Evolutionary conservation across 805 yeast genomes (phyloP), one percentile per base, ranked within the genome.

Genomic region (Sungouiella blattae): DNA sequence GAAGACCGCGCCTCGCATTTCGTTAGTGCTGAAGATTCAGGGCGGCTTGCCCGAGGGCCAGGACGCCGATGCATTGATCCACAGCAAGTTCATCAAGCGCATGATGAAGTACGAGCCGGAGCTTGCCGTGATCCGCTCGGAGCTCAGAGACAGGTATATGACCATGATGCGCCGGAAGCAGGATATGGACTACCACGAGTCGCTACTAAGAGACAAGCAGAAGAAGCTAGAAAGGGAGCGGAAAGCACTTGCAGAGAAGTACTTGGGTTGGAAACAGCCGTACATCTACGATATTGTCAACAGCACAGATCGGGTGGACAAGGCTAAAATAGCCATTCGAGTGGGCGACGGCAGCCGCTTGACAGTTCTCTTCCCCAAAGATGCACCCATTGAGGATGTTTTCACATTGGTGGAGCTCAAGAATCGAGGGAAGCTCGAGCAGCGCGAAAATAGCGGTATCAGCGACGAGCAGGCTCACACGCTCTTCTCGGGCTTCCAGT

Each of bases 101-200:
- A 66, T 77, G 37, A 73, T 71, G 25, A 73, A 77, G 43, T 79
- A 81, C 53, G 79, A 73, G 46, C 84, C 83, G 6, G 74, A 73
- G 23, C 64, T 93, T 37, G 58, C 73, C 13, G 57, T 76, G 3
- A 67, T 89, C 13, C 70, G 89, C 29, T 63, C 73, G 3, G 89
- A 83, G 39, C 69, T 80, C 30, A 76, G 78, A 46, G 80, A 80
- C 32, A 69, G 74, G 30, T 80, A 77, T 26, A 52, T 75, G 40
- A 69, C 80, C 26, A 60, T 69, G 9, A 63, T 87, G 22, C 71
- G 85, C 33, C 71, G 72, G 41, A 81, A 82, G 48, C 96, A 89
- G 58, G 93, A 87, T 51, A 62, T 73, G 29, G 87, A 93, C 14
- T 88, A 80, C 60, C 79, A 81, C 51, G 73, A 73, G 23, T 80